Conservation (phyloP, 148 eudicot species). For the Tetragonia tetragonoides region DNA sequence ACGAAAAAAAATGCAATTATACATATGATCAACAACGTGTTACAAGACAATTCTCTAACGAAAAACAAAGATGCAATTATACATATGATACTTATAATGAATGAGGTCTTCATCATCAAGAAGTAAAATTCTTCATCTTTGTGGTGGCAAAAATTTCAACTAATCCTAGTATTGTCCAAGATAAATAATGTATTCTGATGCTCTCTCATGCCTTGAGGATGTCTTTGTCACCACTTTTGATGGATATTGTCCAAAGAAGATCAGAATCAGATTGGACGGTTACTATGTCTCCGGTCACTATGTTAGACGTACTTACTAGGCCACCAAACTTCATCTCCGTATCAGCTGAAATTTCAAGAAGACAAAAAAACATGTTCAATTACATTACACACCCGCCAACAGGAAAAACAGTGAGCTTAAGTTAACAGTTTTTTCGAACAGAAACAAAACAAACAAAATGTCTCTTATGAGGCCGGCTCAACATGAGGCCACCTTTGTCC, state of each 20-base stretch:
- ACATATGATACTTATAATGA: too few relatives aligned
- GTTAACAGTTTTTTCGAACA: not conserved
- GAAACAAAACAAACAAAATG: not conserved
- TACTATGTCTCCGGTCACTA: constrained; percentile 53
- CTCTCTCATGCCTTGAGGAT: not conserved
- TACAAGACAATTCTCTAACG: too few relatives aligned
- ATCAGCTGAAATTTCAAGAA: constrained; percentile 47
- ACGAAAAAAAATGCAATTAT: too few relatives aligned
- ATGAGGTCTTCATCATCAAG: too few relatives aligned
- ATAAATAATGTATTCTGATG: not conserved
- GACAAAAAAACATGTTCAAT: not conserved
- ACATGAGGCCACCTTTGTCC: too few relatives aligned
- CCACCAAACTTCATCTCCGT: constrained; percentile 90
- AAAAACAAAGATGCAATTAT: too few relatives aligned
- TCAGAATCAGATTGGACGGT: constrained; percentile 78
- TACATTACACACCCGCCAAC: not conserved
- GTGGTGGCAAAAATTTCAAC: too few relatives aligned
- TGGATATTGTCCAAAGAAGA: constrained; percentile 93
- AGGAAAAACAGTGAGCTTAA: not conserved
- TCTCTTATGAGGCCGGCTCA: not conserved
- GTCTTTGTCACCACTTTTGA: constrained; percentile 33
- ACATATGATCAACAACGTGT: too few relatives aligned
- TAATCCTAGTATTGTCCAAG: too few relatives aligned
- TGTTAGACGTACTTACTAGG: constrained; percentile 80
- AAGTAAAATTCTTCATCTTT: too few relatives aligned